A percentile compares a stretch with the other conserved stretches of the same genome.
phyloP scores from a whole-genome alignment of 306 rosid genomes.

The Lagenaria siceraria region DNA sequence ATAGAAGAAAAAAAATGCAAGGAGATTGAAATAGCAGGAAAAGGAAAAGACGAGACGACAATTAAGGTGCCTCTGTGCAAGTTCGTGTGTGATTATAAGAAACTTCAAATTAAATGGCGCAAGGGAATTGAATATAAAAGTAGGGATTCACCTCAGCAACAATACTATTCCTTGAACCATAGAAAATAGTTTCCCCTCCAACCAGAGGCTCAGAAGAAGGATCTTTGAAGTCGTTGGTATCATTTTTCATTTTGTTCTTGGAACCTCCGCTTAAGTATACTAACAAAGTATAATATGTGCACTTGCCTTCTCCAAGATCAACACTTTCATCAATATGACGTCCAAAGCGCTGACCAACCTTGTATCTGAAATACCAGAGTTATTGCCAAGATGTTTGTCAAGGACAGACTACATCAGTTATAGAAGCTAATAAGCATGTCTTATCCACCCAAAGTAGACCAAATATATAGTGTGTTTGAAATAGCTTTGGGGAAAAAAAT shows the following conservation, averaged over 20 bases:
- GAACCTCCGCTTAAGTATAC: constrained; percentile 77
- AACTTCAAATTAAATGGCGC: not conserved
- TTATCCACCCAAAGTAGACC: not conserved
- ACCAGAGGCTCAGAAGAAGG: constrained; percentile 42
- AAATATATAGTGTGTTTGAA: not conserved
- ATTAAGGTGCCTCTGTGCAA: not conserved
- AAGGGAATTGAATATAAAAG: not conserved
- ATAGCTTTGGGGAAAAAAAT: no score
- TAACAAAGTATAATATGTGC: constrained; percentile 67
- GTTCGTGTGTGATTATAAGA: not conserved
- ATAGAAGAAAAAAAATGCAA: not conserved
- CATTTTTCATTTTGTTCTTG: constrained; percentile 37
- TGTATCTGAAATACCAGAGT: constrained; percentile 40
- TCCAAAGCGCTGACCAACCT: constrained; percentile 78
- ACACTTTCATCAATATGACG: constrained; percentile 86
- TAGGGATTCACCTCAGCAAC: constrained; percentile 61
- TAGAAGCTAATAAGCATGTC: not conserved
- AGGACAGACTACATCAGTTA: not conserved
- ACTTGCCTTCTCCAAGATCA: constrained; percentile 61
- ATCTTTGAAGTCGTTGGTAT: constrained; percentile 16
- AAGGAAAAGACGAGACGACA: not conserved
- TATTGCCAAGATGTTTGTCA: not conserved
- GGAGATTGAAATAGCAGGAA: not conserved
- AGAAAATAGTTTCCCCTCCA: constrained; percentile 95
- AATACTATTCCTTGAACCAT: constrained; percentile 57